A percentile compares a stretch with the other conserved stretches of the same genome.
Evolutionary conservation across 352 stramenopile species (phyloP).

Genomic region (Phytopythium sindhum): DNA sequence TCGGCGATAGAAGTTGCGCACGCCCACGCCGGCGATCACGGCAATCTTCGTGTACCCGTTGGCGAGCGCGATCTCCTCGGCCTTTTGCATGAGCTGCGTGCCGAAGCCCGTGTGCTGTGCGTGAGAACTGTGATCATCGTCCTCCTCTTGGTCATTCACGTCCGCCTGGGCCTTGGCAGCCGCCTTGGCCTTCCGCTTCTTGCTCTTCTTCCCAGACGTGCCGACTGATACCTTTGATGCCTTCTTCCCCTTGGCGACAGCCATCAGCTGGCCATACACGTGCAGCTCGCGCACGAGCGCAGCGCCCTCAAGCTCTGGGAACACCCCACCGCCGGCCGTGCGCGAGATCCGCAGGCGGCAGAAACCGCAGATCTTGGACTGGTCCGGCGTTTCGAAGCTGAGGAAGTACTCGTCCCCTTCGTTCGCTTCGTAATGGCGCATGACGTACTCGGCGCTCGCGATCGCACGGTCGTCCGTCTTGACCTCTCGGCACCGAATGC

Average conservation of each 20-base stretch:
- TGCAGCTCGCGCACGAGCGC: slow-evolving; percentile 89
- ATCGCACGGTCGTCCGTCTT: slow-evolving; percentile 84
- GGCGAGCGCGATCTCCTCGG: slow-evolving; percentile 66
- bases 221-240: slow-evolving; percentile 3
- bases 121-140: slow-evolving; percentile 36
- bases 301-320: slow-evolving; percentile 69
- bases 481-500: slow-evolving; percentile 91
- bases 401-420: slow-evolving; percentile 90
- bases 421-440: slow-evolving; percentile 85
- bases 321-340: slow-evolving; percentile 62
- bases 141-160: slow-evolving; percentile 16
- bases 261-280: slow-evolving; percentile 88
- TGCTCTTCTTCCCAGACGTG: neutral
- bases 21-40: slow-evolving; percentile 89
- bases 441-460: slow-evolving; percentile 56
- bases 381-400: slow-evolving; percentile 89
- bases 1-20: slow-evolving; percentile 90
- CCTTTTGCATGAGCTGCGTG: slow-evolving; percentile 83
- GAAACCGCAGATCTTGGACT: slow-evolving; percentile 91
- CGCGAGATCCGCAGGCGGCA: slow-evolving; percentile 76
- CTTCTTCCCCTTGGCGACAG: slow-evolving; percentile 21
- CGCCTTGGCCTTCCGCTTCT: slow-evolving; percentile 13
- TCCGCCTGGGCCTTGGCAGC: slow-evolving; percentile 29
- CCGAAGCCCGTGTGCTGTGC: slow-evolving; percentile 89
- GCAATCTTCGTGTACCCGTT: slow-evolving; percentile 80